Percentiles rank a stretch among this genome's conserved stretches.
These are phyloP conservation scores for Rhizophagus sp. DNA, from an alignment of 192 early-diverging fungal species.

Conservation along the genomic window DNA sequence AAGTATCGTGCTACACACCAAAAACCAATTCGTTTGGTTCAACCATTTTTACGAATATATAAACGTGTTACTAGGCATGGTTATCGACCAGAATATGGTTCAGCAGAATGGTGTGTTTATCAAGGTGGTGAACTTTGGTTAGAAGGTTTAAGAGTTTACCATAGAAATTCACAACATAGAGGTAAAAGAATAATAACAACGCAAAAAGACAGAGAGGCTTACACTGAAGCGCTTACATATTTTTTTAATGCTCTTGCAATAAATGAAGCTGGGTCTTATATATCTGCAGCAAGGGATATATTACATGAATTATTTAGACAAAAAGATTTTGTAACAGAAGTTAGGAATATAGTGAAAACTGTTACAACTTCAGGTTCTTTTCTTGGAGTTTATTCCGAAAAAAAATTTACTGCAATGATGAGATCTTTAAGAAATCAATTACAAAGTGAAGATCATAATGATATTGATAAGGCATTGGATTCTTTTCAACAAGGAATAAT, in stretches of 20 bases:
- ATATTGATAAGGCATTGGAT: background rate
- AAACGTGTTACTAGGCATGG: background rate
- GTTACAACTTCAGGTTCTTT: background rate
- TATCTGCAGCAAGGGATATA: background rate
- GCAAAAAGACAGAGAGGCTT: background rate
- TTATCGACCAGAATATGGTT: background rate
- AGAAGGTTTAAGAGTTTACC: background rate
- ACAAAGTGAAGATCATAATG: background rate
- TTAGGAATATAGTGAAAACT: background rate
- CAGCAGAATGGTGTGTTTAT: background rate
- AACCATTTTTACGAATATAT: background rate
- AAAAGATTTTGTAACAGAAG: background rate
- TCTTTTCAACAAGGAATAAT: background rate
- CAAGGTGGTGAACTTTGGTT: background rate
- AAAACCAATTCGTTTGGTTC: background rate
- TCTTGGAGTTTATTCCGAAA: background rate
- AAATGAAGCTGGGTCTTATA: background rate
- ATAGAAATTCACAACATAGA: background rate
- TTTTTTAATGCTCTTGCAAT: background rate
- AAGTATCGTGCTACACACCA: background rate
- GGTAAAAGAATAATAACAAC: background rate
- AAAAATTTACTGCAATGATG: background rate
- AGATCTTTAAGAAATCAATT: background rate
- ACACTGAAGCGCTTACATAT: background rate
- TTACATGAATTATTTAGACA: background rate